Evolutionary conservation across 1,284 basidiomycete species (phyloP).

Genomic region (Prillingera fragicola): DNA sequence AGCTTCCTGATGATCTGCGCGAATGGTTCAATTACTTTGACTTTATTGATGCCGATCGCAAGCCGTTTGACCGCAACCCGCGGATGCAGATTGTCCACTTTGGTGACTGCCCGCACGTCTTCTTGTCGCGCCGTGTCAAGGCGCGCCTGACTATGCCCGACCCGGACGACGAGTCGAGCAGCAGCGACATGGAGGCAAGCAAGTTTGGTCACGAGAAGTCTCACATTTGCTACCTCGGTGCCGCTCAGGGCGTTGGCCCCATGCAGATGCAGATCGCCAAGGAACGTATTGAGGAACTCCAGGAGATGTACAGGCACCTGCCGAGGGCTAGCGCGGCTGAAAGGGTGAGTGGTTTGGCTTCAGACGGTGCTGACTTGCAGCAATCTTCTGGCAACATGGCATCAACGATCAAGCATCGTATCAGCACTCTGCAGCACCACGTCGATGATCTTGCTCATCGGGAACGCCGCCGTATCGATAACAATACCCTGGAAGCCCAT

Average conservation of each 20-base stretch:
- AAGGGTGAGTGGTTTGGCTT: constrained; percentile 8
- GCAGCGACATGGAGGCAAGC: constrained; percentile 48
- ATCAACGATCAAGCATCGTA: constrained; percentile 11
- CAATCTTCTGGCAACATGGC: background rate
- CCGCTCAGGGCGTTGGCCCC: constrained; percentile 57
- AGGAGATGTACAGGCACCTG: constrained; percentile 11
- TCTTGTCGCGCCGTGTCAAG: constrained; percentile 63
- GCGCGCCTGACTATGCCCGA: constrained; percentile 43
- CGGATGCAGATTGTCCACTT: constrained; percentile 65
- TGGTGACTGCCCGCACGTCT: constrained; percentile 73
- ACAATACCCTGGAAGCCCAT: constrained; percentile 25
- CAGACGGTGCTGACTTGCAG: background rate
- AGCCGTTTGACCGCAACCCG: constrained; percentile 55
- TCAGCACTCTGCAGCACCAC: constrained; percentile 28
- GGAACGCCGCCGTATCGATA: constrained; percentile 31
- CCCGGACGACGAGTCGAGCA: constrained; percentile 17
- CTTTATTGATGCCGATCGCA: constrained; percentile 74
- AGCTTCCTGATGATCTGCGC: constrained; percentile 39
- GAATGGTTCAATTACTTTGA: constrained; percentile 77
- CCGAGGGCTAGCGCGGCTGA: background rate
- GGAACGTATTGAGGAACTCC: constrained; percentile 50
- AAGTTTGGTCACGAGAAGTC: constrained; percentile 87
- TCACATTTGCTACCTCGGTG: constrained; percentile 77
- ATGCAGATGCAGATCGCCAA: constrained; percentile 65
- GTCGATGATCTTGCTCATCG: constrained; percentile 22